Percentiles rank a stretch among this genome's conserved stretches.
phyloP scores from a whole-genome alignment of 345 rosid genomes.

The Eucalyptus victrix region DNA sequence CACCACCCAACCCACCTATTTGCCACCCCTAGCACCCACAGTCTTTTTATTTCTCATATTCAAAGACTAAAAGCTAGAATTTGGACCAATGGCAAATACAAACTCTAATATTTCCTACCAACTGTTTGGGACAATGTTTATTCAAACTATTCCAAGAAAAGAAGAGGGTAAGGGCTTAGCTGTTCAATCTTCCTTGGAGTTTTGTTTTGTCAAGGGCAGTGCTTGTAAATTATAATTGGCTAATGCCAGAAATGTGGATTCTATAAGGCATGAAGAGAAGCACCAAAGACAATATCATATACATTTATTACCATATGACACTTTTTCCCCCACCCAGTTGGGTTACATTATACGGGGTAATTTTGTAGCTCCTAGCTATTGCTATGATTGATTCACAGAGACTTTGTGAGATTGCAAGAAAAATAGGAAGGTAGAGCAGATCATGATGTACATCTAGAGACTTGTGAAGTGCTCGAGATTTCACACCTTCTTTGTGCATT shows the following conservation, averaged over 20 bases:
- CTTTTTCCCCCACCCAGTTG: neutral
- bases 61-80: neutral
- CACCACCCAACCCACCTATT: too few species aligned
- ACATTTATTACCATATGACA: neutral
- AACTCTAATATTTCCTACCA: neutral
- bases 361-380: neutral
- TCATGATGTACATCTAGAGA: neutral
- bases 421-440: neutral
- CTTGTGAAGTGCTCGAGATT: neutral
- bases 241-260: neutral
- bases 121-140: fast-evolving
- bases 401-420: neutral
- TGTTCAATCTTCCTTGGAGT: neutral
- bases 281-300: neutral
- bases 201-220: neutral
- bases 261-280: neutral
- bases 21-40: neutral
- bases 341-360: neutral
- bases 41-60: neutral
- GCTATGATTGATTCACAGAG: neutral
- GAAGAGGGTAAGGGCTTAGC: neutral
- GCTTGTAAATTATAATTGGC: neutral
- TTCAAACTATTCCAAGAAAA: neutral
- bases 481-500: neutral
- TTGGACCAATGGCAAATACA: neutral